phyloP scores from a whole-genome alignment of 208 protist species.

The Leishmania tarentolae region DNA sequence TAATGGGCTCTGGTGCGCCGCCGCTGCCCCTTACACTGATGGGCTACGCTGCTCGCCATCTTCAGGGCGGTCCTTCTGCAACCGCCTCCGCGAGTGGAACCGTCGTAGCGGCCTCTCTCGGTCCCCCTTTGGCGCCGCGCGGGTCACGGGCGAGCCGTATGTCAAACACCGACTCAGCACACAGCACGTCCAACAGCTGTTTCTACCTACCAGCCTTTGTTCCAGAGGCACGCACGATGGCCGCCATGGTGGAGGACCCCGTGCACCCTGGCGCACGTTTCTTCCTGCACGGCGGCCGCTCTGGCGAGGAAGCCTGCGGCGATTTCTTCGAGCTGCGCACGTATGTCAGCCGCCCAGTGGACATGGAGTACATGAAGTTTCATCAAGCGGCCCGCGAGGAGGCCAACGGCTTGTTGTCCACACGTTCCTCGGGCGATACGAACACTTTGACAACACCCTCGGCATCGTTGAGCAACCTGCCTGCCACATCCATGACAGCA shows the following conservation, averaged over 20 bases:
- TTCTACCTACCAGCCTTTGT: constrained; percentile 35
- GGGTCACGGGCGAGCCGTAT: constrained; percentile 1
- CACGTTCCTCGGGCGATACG: not conserved
- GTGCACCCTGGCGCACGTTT: constrained; percentile 40
- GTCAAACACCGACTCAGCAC: not conserved
- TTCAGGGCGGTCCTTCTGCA: not conserved
- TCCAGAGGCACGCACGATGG: constrained; percentile 66
- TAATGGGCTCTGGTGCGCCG: not conserved
- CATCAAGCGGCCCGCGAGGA: constrained; percentile 11
- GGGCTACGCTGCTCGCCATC: constrained; percentile 20
- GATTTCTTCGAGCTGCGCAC: constrained; percentile 61
- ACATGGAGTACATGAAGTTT: constrained; percentile 32
- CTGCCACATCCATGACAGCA: not conserved
- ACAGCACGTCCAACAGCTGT: not conserved
- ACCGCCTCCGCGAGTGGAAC: not conserved
- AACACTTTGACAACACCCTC: not conserved
- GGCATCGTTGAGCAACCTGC: not conserved
- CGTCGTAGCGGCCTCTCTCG: not conserved
- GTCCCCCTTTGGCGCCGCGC: constrained; percentile 14
- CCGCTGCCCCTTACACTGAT: constrained; percentile 19
- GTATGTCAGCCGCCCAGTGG: constrained; percentile 8
- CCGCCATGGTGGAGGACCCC: constrained; percentile 50
- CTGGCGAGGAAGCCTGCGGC: constrained; percentile 45
- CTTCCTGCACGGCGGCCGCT: constrained; percentile 63
- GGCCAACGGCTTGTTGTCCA: not conserved